Evolutionary conservation across 2,329 filamentous ascomycete species (phyloP).

Genomic region (Tolypocladium ophioglossoides): DNA sequence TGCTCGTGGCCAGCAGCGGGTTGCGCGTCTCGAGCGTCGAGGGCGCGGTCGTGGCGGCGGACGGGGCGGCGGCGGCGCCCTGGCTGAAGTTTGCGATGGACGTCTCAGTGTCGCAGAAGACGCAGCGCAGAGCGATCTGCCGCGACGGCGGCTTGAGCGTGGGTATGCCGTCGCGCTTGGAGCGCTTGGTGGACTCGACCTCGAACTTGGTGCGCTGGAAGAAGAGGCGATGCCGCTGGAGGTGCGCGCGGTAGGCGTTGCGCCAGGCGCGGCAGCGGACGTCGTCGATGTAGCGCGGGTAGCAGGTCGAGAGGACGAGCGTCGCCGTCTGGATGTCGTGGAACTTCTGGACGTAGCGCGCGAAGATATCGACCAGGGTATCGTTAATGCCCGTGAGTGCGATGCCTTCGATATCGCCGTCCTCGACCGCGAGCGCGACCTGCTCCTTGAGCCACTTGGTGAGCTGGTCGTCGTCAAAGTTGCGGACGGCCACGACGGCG

Average conservation of each 20-base stretch:
- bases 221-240: slow-evolving; percentile 63
- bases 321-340: slow-evolving; percentile 72
- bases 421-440: slow-evolving; percentile 46
- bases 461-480: slow-evolving; percentile 51
- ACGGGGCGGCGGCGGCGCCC: slow-evolving; percentile 9
- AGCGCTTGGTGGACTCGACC: slow-evolving; percentile 62
- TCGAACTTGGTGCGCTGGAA: slow-evolving; percentile 69
- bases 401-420: slow-evolving; percentile 67
- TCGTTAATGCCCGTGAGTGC: slow-evolving; percentile 70
- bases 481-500: slow-evolving; percentile 60
- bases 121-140: slow-evolving; percentile 65
- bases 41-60: slow-evolving; percentile 11
- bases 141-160: slow-evolving; percentile 53
- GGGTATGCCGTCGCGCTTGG: slow-evolving; percentile 51
- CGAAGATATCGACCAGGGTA: slow-evolving; percentile 61
- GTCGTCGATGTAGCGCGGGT: slow-evolving; percentile 68
- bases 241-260: slow-evolving; percentile 57
- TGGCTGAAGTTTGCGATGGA: slow-evolving; percentile 30
- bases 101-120: slow-evolving; percentile 60
- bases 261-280: slow-evolving; percentile 66
- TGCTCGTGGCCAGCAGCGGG: slow-evolving; percentile 45
- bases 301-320: slow-evolving; percentile 61
- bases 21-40: slow-evolving; percentile 30
- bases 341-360: slow-evolving; percentile 65
- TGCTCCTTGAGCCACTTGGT: slow-evolving; percentile 59